A percentile compares a stretch with the other conserved stretches of the same genome.
Evolutionary conservation across 192 early-diverging fungal species (phyloP).

Genomic region (Entomortierella chlamydospora): DNA sequence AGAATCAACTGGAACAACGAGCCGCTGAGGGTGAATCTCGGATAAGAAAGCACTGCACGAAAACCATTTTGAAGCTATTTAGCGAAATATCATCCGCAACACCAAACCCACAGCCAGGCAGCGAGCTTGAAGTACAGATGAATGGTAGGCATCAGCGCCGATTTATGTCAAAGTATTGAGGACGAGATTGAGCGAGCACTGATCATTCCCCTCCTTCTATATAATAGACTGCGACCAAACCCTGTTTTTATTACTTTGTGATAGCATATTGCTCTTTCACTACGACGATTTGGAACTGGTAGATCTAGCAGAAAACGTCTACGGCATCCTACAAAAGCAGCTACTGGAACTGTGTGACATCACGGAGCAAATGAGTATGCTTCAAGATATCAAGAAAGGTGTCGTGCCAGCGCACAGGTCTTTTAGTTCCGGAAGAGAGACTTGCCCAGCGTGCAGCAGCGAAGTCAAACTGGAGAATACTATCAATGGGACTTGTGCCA

Average conservation of each 20-base stretch:
- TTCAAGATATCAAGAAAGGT: constrained; percentile 19
- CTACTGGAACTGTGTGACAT: constrained; percentile 3
- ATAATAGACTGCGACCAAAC: constrained; percentile 20
- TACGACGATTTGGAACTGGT: constrained; percentile 8
- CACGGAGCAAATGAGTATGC: constrained; percentile 11
- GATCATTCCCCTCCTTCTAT: neutral
- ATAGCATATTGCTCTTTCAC: constrained; percentile 41
- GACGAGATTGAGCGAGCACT: neutral
- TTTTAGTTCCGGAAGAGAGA: constrained; percentile 20
- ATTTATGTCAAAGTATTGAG: too few relatives aligned
- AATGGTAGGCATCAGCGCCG: constrained; percentile 4
- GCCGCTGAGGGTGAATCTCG: neutral
- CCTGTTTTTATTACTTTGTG: constrained; percentile 22
- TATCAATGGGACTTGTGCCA: constrained; percentile 4
- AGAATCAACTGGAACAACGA: neutral
- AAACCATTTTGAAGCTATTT: constrained; percentile 13
- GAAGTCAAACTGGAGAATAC: constrained; percentile 23
- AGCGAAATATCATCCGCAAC: neutral
- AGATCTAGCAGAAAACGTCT: constrained; percentile 15
- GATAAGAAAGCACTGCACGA: constrained; percentile 21
- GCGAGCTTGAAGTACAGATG: neutral
- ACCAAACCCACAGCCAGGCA: neutral
- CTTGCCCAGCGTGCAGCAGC: constrained; percentile 34
- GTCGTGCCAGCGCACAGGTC: neutral
- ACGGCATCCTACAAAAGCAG: constrained; percentile 5